phyloP scores from a whole-genome alignment of 495 filamentous ascomycete species.

The Hyphodiscus hymeniophilus region DNA sequence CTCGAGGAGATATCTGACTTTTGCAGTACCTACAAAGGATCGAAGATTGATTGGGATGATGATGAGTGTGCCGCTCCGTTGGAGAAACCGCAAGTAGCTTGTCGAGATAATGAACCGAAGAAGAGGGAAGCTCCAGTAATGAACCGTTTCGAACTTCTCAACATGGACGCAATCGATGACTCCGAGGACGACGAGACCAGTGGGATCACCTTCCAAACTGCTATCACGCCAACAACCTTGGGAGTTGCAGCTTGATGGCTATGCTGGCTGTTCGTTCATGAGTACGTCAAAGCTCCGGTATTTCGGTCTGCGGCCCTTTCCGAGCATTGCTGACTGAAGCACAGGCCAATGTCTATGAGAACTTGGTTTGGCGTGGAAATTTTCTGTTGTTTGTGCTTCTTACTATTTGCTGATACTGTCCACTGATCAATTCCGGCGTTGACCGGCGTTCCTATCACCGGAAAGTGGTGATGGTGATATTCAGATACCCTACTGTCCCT shows the following conservation, averaged over 20 bases:
- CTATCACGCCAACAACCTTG: slow-evolving; percentile 1
- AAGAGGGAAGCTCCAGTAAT: slow-evolving; percentile 26
- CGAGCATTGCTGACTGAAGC: too few species aligned
- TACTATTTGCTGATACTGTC: too few species aligned
- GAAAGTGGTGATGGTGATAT: slow-evolving; percentile 1
- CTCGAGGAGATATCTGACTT: too few species aligned
- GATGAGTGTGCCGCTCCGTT: slow-evolving; percentile 69
- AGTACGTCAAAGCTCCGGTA: neutral
- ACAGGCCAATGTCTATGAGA: too few species aligned
- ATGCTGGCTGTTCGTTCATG: neutral
- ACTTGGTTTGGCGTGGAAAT: too few species aligned
- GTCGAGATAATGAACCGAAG: slow-evolving; percentile 30
- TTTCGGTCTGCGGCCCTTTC: neutral
- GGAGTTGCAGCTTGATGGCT: slow-evolving; percentile 13
- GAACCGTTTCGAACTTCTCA: slow-evolving; percentile 62
- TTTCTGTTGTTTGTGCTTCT: too few species aligned
- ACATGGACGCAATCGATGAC: slow-evolving; percentile 37
- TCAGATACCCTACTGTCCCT: slow-evolving; percentile 9
- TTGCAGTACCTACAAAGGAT: slow-evolving; percentile 71
- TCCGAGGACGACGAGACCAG: slow-evolving; percentile 14
- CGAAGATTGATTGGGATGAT: slow-evolving; percentile 59
- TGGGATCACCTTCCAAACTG: slow-evolving; percentile 9
- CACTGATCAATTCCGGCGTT: neutral
- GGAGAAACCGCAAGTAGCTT: slow-evolving; percentile 20
- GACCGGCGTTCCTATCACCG: slow-evolving; percentile 4